These are phyloP conservation scores for Xerocomus cyaneibrunnescens DNA, from an alignment of 1,284 basidiomycete genomes.

Conservation along the genomic window DNA sequence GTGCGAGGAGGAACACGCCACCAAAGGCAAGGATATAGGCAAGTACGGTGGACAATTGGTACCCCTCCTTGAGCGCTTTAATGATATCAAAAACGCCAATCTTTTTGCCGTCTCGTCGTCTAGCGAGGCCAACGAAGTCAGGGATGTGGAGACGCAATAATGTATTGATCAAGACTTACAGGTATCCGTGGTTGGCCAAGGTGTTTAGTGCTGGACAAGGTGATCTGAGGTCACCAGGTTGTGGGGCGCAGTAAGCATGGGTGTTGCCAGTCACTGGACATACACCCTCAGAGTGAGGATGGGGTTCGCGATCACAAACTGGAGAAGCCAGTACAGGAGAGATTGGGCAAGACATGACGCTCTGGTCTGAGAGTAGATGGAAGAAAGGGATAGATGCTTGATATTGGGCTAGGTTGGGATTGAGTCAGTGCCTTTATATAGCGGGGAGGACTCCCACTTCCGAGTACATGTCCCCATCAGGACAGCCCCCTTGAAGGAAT, in stretches of 20 bases:
- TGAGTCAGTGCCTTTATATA: constrained; percentile 19
- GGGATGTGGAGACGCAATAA: background rate
- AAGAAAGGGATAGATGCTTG: background rate
- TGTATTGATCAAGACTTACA: constrained; percentile 30
- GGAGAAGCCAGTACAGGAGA: constrained; percentile 12
- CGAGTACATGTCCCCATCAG: background rate
- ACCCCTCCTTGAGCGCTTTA: constrained; percentile 36
- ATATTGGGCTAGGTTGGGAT: background rate
- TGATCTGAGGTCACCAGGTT: constrained; percentile 37
- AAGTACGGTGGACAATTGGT: constrained; percentile 37
- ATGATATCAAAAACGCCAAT: constrained; percentile 33
- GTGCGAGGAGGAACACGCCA: constrained; percentile 29
- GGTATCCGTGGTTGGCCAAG: constrained; percentile 48
- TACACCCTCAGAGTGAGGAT: constrained; percentile 18
- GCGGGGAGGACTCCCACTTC: background rate
- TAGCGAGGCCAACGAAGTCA: constrained; percentile 9
- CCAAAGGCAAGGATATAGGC: constrained; percentile 35
- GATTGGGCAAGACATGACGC: constrained; percentile 21
- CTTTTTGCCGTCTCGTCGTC: constrained; percentile 38
- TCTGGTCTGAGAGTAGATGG: background rate
- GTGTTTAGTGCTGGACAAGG: constrained; percentile 53
- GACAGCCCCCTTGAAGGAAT: background rate
- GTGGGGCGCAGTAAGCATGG: constrained; percentile 31
- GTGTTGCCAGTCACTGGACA: constrained; percentile 31
- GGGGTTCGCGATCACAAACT: constrained; percentile 12